Base-by-base conservation (phyloP, 1,139 yeast species). In the Magnusiomyces clavatus region DNA sequence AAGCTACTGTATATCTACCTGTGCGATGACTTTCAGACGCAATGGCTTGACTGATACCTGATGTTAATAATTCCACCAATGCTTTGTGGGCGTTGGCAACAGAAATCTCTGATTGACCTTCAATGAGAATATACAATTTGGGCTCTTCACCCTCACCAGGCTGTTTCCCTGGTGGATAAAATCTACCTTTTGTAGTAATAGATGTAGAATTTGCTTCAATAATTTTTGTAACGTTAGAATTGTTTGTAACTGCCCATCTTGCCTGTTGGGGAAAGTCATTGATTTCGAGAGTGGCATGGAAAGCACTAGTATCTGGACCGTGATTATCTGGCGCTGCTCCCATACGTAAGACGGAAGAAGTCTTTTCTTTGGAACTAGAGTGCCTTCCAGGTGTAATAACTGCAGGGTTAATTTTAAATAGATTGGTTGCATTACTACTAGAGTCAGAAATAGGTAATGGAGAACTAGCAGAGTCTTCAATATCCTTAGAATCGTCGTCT, bases 231-330 rank as follows among this genome's bases (percentile, higher is more conserved):
- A 86, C 73, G 46, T 80, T 82, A 2, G 83, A 83, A 36, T 85
- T 76, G 56, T 84, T 82, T 3, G 90, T 82, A 4, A 86, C 90
- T 49, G 77, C 77, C 94, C 95, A 84, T 59, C 98, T 73, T 0
- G 90, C 92, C 46, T 78, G 75, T 61, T 86, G 92, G 0, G 97
- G 96, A 35, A 86, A 73, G 63, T 92, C 97, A 61, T 92, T 92
- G 58, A 90, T 83, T 49, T 81, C 80, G 52, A 92, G 75, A 43
- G 81, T 77, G 0, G 96, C 84, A 60, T 82, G 85, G 70, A 74
- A 87, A 34, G 79, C 77, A 31, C 83, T 77, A 24, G 76, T 71
- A 56, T 83, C 89, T 0, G 88, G 84, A 0, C 73, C 68, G 41
- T 81, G 75, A 16, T 86, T 77, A 54, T 83, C 86, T 2, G 81